Percentiles rank a stretch among this genome's conserved stretches.
These are phyloP conservation scores for Paramecium pentaurelia DNA, from an alignment of 73 alveolate species.

Conservation along the genomic window DNA sequence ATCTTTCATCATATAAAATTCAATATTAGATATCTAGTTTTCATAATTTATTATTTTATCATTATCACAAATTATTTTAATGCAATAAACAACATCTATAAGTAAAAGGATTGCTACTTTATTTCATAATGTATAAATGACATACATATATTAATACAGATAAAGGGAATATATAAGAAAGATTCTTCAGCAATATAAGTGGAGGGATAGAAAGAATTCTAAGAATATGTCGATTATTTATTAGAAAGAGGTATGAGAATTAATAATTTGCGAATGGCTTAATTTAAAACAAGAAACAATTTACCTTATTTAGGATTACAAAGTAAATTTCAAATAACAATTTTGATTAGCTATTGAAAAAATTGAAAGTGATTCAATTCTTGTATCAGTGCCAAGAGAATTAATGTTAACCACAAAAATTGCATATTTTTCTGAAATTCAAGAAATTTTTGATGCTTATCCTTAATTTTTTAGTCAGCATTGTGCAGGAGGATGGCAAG, in stretches of 20 bases:
- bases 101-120: neutral
- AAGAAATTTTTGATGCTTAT: conserved; percentile 41
- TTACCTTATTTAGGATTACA: conserved; percentile 43
- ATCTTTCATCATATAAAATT: neutral
- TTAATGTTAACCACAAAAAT: conserved; percentile 47
- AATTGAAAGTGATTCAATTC: neutral
- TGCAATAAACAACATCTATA: neutral
- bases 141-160: neutral
- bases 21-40: neutral
- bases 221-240: conserved; percentile 43
- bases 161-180: neutral
- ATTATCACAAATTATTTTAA: neutral
- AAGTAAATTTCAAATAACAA: neutral
- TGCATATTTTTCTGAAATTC: conserved; percentile 44
- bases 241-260: conserved; percentile 29
- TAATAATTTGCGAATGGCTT: conserved; percentile 14
- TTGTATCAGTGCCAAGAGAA: conserved; percentile 49
- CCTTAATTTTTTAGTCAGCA: conserved; percentile 35
- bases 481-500: conserved; percentile 33
- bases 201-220: neutral
- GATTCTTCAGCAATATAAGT: neutral
- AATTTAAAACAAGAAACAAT: conserved; percentile 37
- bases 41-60: neutral
- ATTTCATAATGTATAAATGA: neutral
- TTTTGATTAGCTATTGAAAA: conserved; percentile 24